Base-by-base conservation (phyloP, 306 rosid species). In the Sesbania bispinosa region DNA sequence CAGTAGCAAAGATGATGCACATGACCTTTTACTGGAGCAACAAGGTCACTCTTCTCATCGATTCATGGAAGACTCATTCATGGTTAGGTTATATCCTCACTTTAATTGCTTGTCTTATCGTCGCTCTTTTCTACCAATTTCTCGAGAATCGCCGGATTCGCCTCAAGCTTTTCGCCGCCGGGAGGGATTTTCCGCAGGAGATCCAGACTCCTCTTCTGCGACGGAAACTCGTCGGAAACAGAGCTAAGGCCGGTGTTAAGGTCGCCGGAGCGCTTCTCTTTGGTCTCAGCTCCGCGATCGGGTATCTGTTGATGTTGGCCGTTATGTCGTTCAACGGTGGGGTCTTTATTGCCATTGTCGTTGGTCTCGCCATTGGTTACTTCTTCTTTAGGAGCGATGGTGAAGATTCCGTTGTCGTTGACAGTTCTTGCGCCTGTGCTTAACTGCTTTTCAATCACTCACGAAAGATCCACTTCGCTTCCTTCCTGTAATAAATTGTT, bases 11-110 rank as follows among this genome's bases (percentile, higher is more conserved):
- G 81, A 94, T 94, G 99, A 91, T 94, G 99, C 99, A 94, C 88
- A 91, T 91, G 99, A 91, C 99, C 76, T 91, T 94, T 45, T 94
- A 94, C 72, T 94, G 99, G 99, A 71, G 99, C 80, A 86, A 53
- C 23, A 54, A 80, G 29, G 92, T 89, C 15, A 94, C 91, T 7
- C 80, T 94, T 19, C 85, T 94, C 27, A 1, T 90, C 61, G 85
- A 91, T 24, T 77, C 92, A 1, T 94, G 99, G 97, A 81, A 38
- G n/a, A 88, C 99, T 54, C 58, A 77, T 36, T 81, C 94, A 43
- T 94, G 96, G 97, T 52, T 73, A 8, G 53, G 83, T 61, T 94
- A 91, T 68, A 10, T 21, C 2, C 80, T 89, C 69, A 74, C 88
- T 69, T 21, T 94, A 9, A 55, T 94, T 4, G 97, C 97, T 2